These are phyloP conservation scores for Mycena rebaudengoi DNA, from an alignment of 768 basidiomycete species.

Conservation along the genomic window DNA sequence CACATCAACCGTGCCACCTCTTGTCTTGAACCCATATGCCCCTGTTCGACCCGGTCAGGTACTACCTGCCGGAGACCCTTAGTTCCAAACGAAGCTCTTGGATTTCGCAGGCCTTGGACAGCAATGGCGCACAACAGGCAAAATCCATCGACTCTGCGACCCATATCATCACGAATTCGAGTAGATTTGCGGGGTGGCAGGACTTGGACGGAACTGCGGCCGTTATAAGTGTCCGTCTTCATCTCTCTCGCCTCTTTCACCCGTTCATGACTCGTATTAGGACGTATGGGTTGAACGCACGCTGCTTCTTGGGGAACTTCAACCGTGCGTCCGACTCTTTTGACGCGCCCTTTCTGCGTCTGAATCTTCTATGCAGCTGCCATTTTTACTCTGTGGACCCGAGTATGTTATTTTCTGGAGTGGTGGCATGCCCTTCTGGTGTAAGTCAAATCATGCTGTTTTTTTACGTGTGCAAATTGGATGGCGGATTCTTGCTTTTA, in stretches of 20 bases:
- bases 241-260: not conserved
- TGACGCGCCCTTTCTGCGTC: not conserved
- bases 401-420: constrained; percentile 81
- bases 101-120: constrained; percentile 56
- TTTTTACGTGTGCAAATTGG: not conserved
- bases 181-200: constrained; percentile 64
- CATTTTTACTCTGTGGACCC: constrained; percentile 82
- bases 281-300: constrained; percentile 79
- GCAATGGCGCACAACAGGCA: constrained; percentile 57
- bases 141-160: constrained; percentile 49
- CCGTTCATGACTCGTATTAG: constrained; percentile 31
- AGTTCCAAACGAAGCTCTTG: constrained; percentile 49
- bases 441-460: constrained; percentile 44
- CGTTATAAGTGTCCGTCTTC: constrained; percentile 26
- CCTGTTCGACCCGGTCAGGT: constrained; percentile 6
- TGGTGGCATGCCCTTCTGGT: constrained; percentile 76
- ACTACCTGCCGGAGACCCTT: constrained; percentile 58
- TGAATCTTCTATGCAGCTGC: constrained; percentile 43
- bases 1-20: too few relatives aligned
- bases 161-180: constrained; percentile 65
- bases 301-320: constrained; percentile 61
- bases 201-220: constrained; percentile 41
- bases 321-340: constrained; percentile 52
- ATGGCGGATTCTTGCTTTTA: not conserved
- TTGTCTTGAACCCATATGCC: too few relatives aligned